These are phyloP conservation scores for Neonectria ditissima DNA, from an alignment of 2,329 filamentous ascomycete genomes.

Conservation along the genomic window DNA sequence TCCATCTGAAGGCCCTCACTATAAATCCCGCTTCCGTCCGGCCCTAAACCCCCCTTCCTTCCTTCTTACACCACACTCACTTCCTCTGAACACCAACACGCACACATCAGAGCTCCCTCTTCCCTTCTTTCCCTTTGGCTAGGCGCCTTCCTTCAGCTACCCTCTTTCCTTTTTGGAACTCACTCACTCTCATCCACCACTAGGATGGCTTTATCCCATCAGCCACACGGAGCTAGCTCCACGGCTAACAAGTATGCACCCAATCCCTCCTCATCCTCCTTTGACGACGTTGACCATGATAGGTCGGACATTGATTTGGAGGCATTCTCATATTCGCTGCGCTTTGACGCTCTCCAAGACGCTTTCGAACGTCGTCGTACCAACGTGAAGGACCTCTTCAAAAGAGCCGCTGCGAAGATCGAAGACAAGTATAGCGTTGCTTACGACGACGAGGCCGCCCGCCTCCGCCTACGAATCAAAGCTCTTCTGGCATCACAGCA, in stretches of 20 bases:
- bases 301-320: background rate
- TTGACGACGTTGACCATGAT: background rate
- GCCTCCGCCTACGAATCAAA: background rate
- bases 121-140: background rate
- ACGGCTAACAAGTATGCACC: background rate
- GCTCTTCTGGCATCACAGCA: background rate
- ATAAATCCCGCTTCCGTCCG: background rate
- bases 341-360: background rate
- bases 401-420: background rate
- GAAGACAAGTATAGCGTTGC: background rate
- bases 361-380: background rate
- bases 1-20: background rate
- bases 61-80: background rate
- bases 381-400: constrained; percentile 1
- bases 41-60: background rate
- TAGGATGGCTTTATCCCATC: background rate
- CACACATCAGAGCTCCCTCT: background rate
- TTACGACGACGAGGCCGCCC: background rate
- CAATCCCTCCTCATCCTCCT: background rate
- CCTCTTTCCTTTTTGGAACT: background rate
- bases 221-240: background rate
- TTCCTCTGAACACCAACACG: background rate
- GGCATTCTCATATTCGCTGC: background rate
- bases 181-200: background rate
- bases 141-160: background rate